phyloP scores from a whole-genome alignment of 2,329 filamentous ascomycete genomes.

The Elsinoe ampelina region DNA sequence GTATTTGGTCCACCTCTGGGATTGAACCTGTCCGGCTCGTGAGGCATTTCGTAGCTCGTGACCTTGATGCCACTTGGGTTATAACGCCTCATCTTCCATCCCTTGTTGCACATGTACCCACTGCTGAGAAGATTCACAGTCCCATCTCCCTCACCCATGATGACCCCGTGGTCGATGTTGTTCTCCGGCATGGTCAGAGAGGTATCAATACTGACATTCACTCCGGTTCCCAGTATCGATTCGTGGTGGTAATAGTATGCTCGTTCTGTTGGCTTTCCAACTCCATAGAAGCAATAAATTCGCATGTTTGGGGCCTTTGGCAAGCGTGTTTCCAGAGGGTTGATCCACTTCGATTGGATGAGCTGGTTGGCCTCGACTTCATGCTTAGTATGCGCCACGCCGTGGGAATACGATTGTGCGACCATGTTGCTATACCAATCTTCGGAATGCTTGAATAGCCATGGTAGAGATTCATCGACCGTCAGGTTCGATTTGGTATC shows the following conservation, averaged over 20 bases:
- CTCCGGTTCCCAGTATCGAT: conserved; percentile 51
- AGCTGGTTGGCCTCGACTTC: conserved; percentile 62
- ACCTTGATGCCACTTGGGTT: conserved; percentile 78
- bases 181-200: conserved; percentile 57
- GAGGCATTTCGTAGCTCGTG: conserved; percentile 88
- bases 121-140: conserved; percentile 87
- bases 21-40: conserved; percentile 87
- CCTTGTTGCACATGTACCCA: conserved; percentile 94
- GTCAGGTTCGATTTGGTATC: conserved; percentile 60
- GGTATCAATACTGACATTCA: conserved; percentile 54
- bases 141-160: conserved; percentile 91
- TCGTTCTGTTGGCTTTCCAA: conserved; percentile 87
- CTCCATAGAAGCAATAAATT: conserved; percentile 94
- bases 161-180: conserved; percentile 71
- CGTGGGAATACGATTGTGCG: conserved; percentile 70
- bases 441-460: conserved; percentile 69
- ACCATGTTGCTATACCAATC: conserved; percentile 76
- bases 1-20: conserved; percentile 63
- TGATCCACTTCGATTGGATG: conserved; percentile 72
- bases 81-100: conserved; percentile 88
- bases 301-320: conserved; percentile 83
- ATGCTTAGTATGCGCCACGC: conserved; percentile 66
- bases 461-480: conserved; percentile 64
- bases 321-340: conserved; percentile 80
- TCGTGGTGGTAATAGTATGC: conserved; percentile 84